Conservation (phyloP, 257 asterid genomes). For the Henckelia pumila region DNA sequence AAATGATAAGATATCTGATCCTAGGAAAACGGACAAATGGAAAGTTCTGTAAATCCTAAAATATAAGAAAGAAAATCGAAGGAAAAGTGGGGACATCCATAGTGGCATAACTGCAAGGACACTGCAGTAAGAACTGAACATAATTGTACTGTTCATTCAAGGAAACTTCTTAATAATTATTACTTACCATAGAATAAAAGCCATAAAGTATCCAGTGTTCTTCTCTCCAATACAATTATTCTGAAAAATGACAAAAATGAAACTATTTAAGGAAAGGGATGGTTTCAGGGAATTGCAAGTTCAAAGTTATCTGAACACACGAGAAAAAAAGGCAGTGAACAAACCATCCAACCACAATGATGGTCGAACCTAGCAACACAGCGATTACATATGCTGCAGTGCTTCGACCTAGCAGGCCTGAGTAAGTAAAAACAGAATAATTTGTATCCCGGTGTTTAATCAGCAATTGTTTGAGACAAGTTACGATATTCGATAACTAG, state of each 20-base stretch:
- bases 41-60: not conserved
- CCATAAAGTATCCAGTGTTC: conserved; percentile 92
- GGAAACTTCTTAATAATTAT: conserved; percentile 1
- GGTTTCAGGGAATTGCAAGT: not conserved
- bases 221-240: conserved; percentile 98
- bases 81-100: conserved; percentile 8
- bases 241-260: conserved; percentile 28
- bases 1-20: not conserved
- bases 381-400: conserved; percentile 86
- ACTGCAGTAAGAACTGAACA: conserved; percentile 12
- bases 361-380: conserved; percentile 99
- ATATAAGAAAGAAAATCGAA: too few species aligned
- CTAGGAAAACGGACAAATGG: not conserved
- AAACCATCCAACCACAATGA: conserved; percentile 99
- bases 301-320: not conserved
- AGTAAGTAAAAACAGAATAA: conserved; percentile 19
- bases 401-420: conserved; percentile 98
- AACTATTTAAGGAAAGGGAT: not conserved
- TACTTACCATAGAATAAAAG: conserved; percentile 91
- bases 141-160: conserved; percentile 9
- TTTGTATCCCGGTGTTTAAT: conserved; percentile 16
- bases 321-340: conserved; percentile 29
- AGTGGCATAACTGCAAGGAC: conserved; percentile 7
- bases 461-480: conserved; percentile 16
- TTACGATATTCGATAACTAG: conserved; percentile 16